Evolutionary conservation across 2,329 filamentous ascomycete species (phyloP).

Genomic region (Rachicladosporium sp.): DNA sequence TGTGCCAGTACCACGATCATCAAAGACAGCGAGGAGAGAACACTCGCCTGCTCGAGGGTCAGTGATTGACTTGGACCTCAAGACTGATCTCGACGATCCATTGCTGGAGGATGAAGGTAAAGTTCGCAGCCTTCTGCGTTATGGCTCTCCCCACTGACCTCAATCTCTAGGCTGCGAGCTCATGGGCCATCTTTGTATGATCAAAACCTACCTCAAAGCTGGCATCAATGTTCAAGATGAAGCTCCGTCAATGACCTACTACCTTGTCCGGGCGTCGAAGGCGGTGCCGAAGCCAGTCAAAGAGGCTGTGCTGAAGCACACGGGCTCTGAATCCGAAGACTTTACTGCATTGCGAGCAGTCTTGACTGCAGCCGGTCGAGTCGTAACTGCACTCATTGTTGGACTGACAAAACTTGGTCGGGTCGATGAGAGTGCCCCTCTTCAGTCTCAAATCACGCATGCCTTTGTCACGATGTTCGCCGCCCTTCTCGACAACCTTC

Average conservation of each 20-base stretch:
- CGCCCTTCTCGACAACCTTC: slow-evolving; percentile 21
- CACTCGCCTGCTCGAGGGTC: slow-evolving; percentile 4
- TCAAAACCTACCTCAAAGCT: slow-evolving; percentile 14
- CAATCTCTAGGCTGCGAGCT: slow-evolving; percentile 11
- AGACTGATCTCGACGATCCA: too few relatives aligned
- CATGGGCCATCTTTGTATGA: slow-evolving; percentile 18
- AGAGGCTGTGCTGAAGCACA: too few relatives aligned
- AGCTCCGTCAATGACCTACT: slow-evolving; percentile 13
- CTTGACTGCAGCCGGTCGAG: slow-evolving; percentile 12
- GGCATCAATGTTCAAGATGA: slow-evolving; percentile 6
- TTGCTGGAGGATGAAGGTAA: not conserved
- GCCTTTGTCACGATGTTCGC: slow-evolving; percentile 27
- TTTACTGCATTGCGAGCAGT: too few relatives aligned
- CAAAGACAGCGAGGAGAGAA: slow-evolving; percentile 14
- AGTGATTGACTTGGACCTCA: not conserved
- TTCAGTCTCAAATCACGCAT: slow-evolving; percentile 16
- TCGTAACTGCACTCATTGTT: slow-evolving; percentile 12
- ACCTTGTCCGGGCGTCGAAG: slow-evolving; percentile 15
- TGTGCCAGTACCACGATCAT: slow-evolving; percentile 12
- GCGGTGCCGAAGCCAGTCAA: not conserved
- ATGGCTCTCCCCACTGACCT: not conserved
- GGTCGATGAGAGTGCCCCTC: slow-evolving; percentile 3
- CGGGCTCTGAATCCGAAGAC: too few relatives aligned
- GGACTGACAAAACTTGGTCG: slow-evolving; percentile 13
- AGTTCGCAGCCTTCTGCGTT: not conserved